phyloP scores from a whole-genome alignment of 805 yeast genomes.

The Ogataea nonfermentans region DNA sequence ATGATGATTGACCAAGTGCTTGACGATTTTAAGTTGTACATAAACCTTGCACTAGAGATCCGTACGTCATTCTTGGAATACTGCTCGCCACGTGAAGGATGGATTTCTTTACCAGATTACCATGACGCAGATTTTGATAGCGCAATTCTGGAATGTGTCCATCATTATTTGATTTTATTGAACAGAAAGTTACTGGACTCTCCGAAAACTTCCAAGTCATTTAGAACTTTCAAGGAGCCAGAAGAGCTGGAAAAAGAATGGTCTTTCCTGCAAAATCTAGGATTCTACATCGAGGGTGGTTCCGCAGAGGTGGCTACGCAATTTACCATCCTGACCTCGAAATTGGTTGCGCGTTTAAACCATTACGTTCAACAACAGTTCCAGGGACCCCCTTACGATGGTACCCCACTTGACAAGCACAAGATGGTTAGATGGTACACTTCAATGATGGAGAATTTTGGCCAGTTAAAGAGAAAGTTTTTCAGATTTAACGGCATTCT shows the following conservation, averaged over 20 bases:
- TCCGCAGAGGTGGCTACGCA: slow-evolving; percentile 79
- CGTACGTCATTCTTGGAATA: slow-evolving; percentile 65
- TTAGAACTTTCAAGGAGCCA: slow-evolving; percentile 85
- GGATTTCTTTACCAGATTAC: slow-evolving; percentile 62
- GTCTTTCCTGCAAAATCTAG: slow-evolving; percentile 72
- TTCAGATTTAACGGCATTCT: slow-evolving; percentile 71
- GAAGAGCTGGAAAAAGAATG: slow-evolving; percentile 85
- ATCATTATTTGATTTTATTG: slow-evolving; percentile 65
- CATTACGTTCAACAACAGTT: slow-evolving; percentile 72
- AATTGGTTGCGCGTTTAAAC: slow-evolving; percentile 65
- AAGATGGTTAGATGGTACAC: slow-evolving; percentile 64
- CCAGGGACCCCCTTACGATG: slow-evolving; percentile 52
- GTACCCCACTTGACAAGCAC: slow-evolving; percentile 33
- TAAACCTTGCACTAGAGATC: slow-evolving; percentile 71
- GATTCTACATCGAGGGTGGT: slow-evolving; percentile 76
- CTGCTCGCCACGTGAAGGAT: slow-evolving; percentile 57
- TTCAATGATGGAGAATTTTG: slow-evolving; percentile 66
- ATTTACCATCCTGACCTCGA: slow-evolving; percentile 61
- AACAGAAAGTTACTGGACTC: slow-evolving; percentile 78
- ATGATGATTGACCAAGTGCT: slow-evolving; percentile 95
- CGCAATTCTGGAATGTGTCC: slow-evolving; percentile 69
- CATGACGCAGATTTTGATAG: slow-evolving; percentile 62
- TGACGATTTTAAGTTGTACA: slow-evolving; percentile 76
- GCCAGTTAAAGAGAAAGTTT: slow-evolving; percentile 75
- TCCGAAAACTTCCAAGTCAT: slow-evolving; percentile 57